Evolutionary conservation across 495 filamentous ascomycete genomes (phyloP), one percentile per base, ranked within the genome.

Genomic region (Tuber borchii): DNA sequence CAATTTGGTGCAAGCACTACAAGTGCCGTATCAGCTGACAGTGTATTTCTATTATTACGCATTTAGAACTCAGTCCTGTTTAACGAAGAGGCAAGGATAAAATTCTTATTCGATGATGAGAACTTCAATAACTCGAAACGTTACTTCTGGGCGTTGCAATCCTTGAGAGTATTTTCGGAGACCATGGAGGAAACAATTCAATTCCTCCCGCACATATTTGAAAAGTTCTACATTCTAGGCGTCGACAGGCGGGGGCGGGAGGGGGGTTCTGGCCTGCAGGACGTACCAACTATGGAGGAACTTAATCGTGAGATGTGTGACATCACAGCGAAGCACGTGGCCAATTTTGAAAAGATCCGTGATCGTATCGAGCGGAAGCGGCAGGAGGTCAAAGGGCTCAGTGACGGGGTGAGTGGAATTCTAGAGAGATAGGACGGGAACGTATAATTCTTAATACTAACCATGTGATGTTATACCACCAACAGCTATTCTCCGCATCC

Each of bases 91-190:
- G 42, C 16, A 19, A 26, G 74, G 31, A 68, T 48, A 69, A 31
- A 48, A 51, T n/a, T 72, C 69, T 19, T 77, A 51, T 51, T 78
- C 16, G 77, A 78, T 0, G 74, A 77, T 37, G 74, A 73, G 37
- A 77, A 78, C 73, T 83, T 83, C 74, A 74, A 51, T 74, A 82
- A 74, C 75, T 83, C 80, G 40, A 78, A 78, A 42, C 68, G 42
- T 7, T 73, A 77, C 73, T 78, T 78, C 46, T 78, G 74, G 77
- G 77, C 77, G 5, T 56, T 78, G 17, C 77, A 78, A 56, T 78
- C 77, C 12, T 51, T 78, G 2, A 22, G 71, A 17, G 19, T 78
- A 31, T 78, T 77, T 71, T 39, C 76, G 5, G 76, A 76, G 34
- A 70, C 48, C 22, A 72, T 75, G 39, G 74, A 77, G 48, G 46